Evolutionary conservation across 2,329 filamentous ascomycete genomes (phyloP).

Genomic region (Pseudogymnoascus sp.): DNA sequence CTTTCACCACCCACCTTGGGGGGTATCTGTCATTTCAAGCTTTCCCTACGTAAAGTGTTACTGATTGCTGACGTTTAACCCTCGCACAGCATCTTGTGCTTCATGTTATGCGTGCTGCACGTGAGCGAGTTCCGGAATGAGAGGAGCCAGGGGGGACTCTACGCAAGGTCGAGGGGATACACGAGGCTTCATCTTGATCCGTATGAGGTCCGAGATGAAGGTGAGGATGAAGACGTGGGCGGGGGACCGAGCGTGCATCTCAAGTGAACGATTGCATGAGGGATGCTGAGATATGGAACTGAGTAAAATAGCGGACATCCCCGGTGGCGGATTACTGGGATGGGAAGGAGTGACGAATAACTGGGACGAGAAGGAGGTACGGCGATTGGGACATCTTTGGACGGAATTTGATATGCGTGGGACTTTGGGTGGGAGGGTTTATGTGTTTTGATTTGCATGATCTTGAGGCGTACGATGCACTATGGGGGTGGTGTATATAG

Average conservation of each 20-base stretch:
- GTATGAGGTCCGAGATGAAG: conserved; percentile 1
- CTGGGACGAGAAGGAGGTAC: background rate
- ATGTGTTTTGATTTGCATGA: background rate
- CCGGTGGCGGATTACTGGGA: background rate
- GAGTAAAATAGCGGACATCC: background rate
- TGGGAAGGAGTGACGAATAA: background rate
- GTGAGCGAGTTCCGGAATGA: background rate
- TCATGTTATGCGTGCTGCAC: background rate
- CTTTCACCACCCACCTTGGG: background rate
- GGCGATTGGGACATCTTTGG: background rate
- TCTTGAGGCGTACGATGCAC: background rate
- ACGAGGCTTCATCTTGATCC: background rate
- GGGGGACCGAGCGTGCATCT: background rate
- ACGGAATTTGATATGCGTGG: background rate
- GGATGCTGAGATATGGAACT: background rate
- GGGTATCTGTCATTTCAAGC: background rate
- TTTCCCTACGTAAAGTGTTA: background rate
- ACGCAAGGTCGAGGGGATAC: background rate
- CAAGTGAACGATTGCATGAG: background rate
- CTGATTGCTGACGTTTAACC: background rate
- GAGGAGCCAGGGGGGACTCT: background rate
- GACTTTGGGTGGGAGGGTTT: background rate
- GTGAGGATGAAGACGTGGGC: conserved; percentile 1
- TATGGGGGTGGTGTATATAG: background rate
- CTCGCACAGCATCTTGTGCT: background rate